Conservation (phyloP, 768 basidiomycete genomes). For the Trametes maxima region DNA sequence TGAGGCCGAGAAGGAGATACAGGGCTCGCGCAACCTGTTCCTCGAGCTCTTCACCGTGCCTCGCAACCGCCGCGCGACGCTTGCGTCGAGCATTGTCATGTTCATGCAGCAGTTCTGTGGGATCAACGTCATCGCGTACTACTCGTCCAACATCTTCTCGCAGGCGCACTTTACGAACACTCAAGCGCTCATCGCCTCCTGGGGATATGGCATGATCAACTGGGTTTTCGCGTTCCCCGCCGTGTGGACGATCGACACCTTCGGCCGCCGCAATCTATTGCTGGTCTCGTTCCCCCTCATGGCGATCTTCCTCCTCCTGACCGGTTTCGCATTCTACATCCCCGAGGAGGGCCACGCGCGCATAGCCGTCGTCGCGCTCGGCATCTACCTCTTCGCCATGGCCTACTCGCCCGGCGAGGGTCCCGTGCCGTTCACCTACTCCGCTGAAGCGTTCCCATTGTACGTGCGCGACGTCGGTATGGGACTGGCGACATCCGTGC, state of each 20-base stretch:
- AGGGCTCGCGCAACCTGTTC: constrained; percentile 56
- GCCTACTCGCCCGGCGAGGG: constrained; percentile 88
- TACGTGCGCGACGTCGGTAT: constrained; percentile 80
- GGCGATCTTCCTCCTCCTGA: constrained; percentile 50
- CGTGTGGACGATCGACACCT: constrained; percentile 60
- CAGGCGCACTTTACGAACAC: constrained; percentile 55
- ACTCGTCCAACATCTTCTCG: constrained; percentile 75
- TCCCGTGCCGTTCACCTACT: constrained; percentile 89
- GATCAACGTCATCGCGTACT: constrained; percentile 81
- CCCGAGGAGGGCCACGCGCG: constrained; percentile 40
- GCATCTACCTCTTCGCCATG: constrained; percentile 60
- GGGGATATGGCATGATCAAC: constrained; percentile 58
- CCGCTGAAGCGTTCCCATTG: constrained; percentile 89
- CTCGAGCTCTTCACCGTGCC: constrained; percentile 75
- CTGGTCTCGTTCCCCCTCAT: constrained; percentile 58
- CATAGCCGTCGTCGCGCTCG: constrained; percentile 52
- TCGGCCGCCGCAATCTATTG: constrained; percentile 61
- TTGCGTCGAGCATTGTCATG: constrained; percentile 71
- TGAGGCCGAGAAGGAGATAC: constrained; percentile 62
- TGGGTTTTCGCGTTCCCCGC: constrained; percentile 49
- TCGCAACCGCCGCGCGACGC: constrained; percentile 67
- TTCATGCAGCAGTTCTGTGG: constrained; percentile 85
- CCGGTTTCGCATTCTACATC: constrained; percentile 55
- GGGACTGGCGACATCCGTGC: constrained; percentile 65
- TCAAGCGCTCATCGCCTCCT: constrained; percentile 59